Evolutionary conservation across 805 yeast genomes (phyloP).

Genomic region (Kodamaea kaohsiungensis): DNA sequence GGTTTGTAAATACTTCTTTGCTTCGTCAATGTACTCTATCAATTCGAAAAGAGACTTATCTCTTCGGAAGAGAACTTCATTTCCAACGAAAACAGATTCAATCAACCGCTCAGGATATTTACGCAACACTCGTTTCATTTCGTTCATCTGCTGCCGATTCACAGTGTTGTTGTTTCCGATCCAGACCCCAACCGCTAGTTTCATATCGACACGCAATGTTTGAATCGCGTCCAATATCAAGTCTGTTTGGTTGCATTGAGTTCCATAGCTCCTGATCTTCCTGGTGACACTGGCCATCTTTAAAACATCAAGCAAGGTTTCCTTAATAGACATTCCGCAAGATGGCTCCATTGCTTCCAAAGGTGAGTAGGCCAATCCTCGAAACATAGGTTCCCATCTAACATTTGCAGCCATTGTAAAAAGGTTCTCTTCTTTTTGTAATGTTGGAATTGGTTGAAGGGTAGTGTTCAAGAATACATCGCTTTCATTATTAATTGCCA

Average conservation of each 20-base stretch:
- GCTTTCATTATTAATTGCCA: neutral
- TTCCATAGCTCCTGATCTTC: slow-evolving; percentile 58
- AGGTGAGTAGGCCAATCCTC: slow-evolving; percentile 66
- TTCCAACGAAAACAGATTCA: slow-evolving; percentile 58
- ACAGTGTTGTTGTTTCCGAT: slow-evolving; percentile 46
- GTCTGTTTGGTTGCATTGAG: slow-evolving; percentile 60
- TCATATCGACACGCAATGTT: slow-evolving; percentile 52
- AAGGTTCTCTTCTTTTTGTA: neutral
- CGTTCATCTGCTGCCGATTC: slow-evolving; percentile 48
- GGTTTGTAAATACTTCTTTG: slow-evolving; percentile 37
- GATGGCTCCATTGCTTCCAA: slow-evolving; percentile 49
- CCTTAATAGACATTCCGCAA: slow-evolving; percentile 52
- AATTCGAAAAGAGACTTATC: slow-evolving; percentile 45
- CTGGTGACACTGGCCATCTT: slow-evolving; percentile 58
- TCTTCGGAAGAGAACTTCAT: slow-evolving; percentile 59
- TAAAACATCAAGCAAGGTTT: slow-evolving; percentile 57
- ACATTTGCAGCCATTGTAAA: neutral
- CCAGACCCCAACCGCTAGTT: slow-evolving; percentile 65
- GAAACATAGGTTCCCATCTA: slow-evolving; percentile 26
- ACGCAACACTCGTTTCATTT: slow-evolving; percentile 42
- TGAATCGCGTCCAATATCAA: slow-evolving; percentile 54
- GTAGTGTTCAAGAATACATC: neutral
- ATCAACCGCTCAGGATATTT: slow-evolving; percentile 46
- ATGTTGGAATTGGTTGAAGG: neutral
- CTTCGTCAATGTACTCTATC: slow-evolving; percentile 41